Evolutionary conservation across 192 early-diverging fungal genomes (phyloP), one percentile per base, ranked within the genome.

Genomic region (Phlyctochytrium bullatum): DNA sequence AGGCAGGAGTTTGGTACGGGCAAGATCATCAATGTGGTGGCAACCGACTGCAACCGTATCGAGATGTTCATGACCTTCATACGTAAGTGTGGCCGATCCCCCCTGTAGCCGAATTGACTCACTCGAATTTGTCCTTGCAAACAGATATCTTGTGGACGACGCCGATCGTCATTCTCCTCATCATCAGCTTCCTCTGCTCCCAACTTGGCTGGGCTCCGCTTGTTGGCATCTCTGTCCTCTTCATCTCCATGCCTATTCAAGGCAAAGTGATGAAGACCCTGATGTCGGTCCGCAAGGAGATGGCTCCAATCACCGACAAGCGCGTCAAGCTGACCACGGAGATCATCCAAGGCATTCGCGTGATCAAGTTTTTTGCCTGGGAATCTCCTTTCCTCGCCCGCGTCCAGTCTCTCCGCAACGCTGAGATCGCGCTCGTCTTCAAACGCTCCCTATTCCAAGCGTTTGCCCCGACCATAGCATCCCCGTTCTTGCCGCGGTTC

Each of bases 281-380:
- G 40, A 54, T 61, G 3, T 32, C 4, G 20, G 75, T 86, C 65
- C 72, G 85, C 36, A 67, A 67, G 27, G 58, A 12, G 31, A 73
- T 84, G 36, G 78, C 80, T 0, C 80, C 83, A 0, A 77, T 91
- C 23, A 92, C 91, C 10, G 91, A 92, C 71, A 74, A 72, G 30
- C 88, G 91, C 61, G 87, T 92, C 61, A 89, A 90, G 35, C 59
- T 84, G 0, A 90, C 81, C 0, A 85, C 88, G 50, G 90, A 92
- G 57, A 76, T 87, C 35, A 67, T 93, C 31, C 69, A 76, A 25
- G 88, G 89, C 20, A 93, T 91, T 73, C 83, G 88, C 25, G 82
- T 90, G 35, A 84, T 91, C 72, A 91, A 91, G 68, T 87, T 88
- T 63, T 90, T 89, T 66, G 85, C 85, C 3, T 91, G 88, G 88